These are phyloP conservation scores for Clarireedia homoeocarpa DNA, from an alignment of 2,329 filamentous ascomycete species.

Conservation along the genomic window DNA sequence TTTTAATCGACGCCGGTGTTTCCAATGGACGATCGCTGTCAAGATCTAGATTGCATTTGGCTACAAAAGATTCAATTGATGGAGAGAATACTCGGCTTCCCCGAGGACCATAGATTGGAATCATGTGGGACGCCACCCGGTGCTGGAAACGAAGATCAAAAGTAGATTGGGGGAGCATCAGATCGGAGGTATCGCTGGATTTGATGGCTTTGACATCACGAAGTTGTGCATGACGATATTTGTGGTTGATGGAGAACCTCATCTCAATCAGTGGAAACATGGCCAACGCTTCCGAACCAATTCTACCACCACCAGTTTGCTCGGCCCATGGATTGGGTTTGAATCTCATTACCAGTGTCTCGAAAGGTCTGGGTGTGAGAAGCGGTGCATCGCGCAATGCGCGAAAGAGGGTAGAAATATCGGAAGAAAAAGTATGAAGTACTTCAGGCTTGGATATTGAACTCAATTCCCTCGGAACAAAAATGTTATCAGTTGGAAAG, in stretches of 20 bases:
- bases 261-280: slow-evolving; percentile 28
- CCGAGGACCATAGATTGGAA: not conserved
- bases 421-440: slow-evolving; percentile 18
- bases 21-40: slow-evolving; percentile 12
- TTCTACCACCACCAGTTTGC: not conserved
- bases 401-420: slow-evolving; percentile 20
- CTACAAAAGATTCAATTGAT: slow-evolving; percentile 18
- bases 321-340: slow-evolving; percentile 24
- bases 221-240: slow-evolving; percentile 12
- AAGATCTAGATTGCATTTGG: slow-evolving; percentile 16
- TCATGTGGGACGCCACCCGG: slow-evolving; percentile 16
- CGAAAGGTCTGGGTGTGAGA: not conserved
- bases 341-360: slow-evolving; percentile 21
- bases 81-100: not conserved
- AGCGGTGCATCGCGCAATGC: slow-evolving; percentile 2
- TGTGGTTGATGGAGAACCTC: slow-evolving; percentile 15
- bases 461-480: not conserved
- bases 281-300: slow-evolving; percentile 18
- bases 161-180: slow-evolving; percentile 27
- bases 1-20: slow-evolving; percentile 20
- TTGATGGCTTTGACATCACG: slow-evolving; percentile 20
- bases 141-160: slow-evolving; percentile 28
- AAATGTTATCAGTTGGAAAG: not conserved
- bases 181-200: slow-evolving; percentile 17
- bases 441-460: not conserved